Evolutionary conservation across 2,329 filamentous ascomycete species (phyloP).

Genomic region (Nemania diffusa): DNA sequence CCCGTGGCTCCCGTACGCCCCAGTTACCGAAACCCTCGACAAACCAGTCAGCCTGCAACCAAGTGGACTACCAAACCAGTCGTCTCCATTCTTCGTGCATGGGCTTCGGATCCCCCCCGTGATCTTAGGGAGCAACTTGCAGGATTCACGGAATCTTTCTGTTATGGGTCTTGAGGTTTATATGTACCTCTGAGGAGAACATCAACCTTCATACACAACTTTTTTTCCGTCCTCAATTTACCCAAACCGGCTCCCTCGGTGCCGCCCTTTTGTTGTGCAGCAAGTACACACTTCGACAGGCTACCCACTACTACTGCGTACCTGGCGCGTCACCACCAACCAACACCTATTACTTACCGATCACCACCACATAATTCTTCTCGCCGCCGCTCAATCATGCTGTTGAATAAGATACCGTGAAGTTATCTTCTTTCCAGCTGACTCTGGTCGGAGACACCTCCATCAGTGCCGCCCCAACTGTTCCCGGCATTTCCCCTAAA

Average conservation of each 20-base stretch:
- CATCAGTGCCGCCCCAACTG: constrained; percentile 23
- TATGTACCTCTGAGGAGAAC: constrained; percentile 25
- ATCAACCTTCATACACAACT: constrained; percentile 23
- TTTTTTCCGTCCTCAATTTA: constrained; percentile 15
- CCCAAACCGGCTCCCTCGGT: constrained; percentile 25
- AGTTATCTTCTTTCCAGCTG: constrained; percentile 46
- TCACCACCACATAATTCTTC: constrained; percentile 11
- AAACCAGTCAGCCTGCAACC: constrained; percentile 33
- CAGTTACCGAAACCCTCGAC: constrained; percentile 36
- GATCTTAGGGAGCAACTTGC: constrained; percentile 24
- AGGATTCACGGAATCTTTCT: constrained; percentile 32
- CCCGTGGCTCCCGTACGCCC: constrained; percentile 31
- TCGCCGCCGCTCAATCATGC: constrained; percentile 46
- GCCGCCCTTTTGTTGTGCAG: constrained; percentile 22
- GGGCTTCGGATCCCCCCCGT: constrained; percentile 32
- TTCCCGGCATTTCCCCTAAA: constrained; percentile 15
- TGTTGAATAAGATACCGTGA: constrained; percentile 50
- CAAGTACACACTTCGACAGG: constrained; percentile 17
- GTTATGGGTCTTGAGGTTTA: constrained; percentile 35
- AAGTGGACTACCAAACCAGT: constrained; percentile 33
- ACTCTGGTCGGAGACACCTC: constrained; percentile 45
- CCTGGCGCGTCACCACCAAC: constrained; percentile 11
- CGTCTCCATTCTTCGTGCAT: constrained; percentile 29
- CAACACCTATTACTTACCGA: constrained; percentile 10
- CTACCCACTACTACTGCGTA: constrained; percentile 16